Evolutionary conservation across 2,329 filamentous ascomycete genomes (phyloP).

Genomic region (Neophaeococcomyces mojaviensis): DNA sequence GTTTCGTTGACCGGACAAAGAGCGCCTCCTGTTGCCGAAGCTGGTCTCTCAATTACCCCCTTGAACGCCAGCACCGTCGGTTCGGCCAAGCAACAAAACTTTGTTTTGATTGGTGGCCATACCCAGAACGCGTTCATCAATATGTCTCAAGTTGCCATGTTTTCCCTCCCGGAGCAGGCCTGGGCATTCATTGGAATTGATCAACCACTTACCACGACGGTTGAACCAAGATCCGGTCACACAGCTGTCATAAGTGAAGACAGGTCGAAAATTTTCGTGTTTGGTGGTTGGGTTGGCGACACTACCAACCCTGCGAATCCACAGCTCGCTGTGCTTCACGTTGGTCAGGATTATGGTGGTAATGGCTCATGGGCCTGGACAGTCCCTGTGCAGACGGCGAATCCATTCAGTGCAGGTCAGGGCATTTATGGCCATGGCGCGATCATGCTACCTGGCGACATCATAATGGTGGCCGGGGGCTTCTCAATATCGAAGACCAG

Average conservation of each 20-base stretch:
- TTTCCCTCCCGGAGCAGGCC: slow-evolving; percentile 74
- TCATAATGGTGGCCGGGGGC: slow-evolving; percentile 56
- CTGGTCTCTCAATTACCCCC: slow-evolving; percentile 75
- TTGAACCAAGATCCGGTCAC: slow-evolving; percentile 84
- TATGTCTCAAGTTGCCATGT: slow-evolving; percentile 84
- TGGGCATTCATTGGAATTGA: slow-evolving; percentile 76
- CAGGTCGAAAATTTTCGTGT: slow-evolving; percentile 66
- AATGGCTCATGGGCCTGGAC: slow-evolving; percentile 38
- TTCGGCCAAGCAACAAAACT: slow-evolving; percentile 66
- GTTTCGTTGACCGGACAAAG: slow-evolving; percentile 43
- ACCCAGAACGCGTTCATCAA: slow-evolving; percentile 80
- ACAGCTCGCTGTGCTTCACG: slow-evolving; percentile 67
- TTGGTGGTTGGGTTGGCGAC: slow-evolving; percentile 91
- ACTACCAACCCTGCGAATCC: slow-evolving; percentile 67
- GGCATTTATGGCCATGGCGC: slow-evolving; percentile 57
- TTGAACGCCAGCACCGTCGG: slow-evolving; percentile 59
- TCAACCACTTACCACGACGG: slow-evolving; percentile 37
- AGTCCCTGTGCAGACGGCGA: slow-evolving; percentile 31
- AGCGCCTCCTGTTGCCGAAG: slow-evolving; percentile 68
- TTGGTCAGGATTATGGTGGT: slow-evolving; percentile 65
- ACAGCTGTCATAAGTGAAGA: slow-evolving; percentile 74
- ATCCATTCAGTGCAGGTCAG: slow-evolving; percentile 34
- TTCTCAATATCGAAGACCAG: slow-evolving; percentile 42
- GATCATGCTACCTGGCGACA: slow-evolving; percentile 51
- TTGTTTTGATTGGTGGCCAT: slow-evolving; percentile 78